Evolutionary conservation across 495 filamentous ascomycete species (phyloP), one percentile per base, ranked within the genome.

Genomic region (Daldinia vernicosa): DNA sequence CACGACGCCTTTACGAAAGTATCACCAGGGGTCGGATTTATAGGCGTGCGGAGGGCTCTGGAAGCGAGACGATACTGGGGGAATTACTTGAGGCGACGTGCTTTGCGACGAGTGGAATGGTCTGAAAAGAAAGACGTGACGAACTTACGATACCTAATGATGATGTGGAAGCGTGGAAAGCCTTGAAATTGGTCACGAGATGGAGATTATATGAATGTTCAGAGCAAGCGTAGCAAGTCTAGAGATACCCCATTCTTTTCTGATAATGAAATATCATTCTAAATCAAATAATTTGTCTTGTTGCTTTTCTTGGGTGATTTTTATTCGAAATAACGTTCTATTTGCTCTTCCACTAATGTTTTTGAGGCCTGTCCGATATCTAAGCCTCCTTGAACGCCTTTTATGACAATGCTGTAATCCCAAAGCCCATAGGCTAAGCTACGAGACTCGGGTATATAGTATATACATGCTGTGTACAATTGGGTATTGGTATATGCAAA

Each of bases 241-340:
- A 70, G 66, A 75, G 72, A 76, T 76, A 76, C 75, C 75, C 74
- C 59, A 63, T 71, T 70, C 37, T 60, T 71, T 76, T 74, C 65
- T 57, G 33, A 56, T 69, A 61, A 69, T 66, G 54, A 74, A 71
- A 66, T 56, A 68, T 63, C 24, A 30, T 67, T 60, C 17, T 22
- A 64, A 67, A 54, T 9, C 54, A 12, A 27, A 32, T 14, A 28
- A 28, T 45, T 43, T 1, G 3, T 27, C 28, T 56, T 56, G 2
- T 26, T 51, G 3, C n/a, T 55, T 30, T 32, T 17, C 4, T 15
- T 24, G 0, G n/a, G 26, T 53, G 50, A 53, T 53, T 30, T 17
- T 2, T 17, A 30, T 28, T 30, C 9, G 0, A 53, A 6, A 2
- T 4, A 14, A 24, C 19, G 9, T 22, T 8, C 43, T 12, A 22